Evolutionary conservation across 805 yeast genomes (phyloP).

Genomic region (Kluyveromyces aestuarii): DNA sequence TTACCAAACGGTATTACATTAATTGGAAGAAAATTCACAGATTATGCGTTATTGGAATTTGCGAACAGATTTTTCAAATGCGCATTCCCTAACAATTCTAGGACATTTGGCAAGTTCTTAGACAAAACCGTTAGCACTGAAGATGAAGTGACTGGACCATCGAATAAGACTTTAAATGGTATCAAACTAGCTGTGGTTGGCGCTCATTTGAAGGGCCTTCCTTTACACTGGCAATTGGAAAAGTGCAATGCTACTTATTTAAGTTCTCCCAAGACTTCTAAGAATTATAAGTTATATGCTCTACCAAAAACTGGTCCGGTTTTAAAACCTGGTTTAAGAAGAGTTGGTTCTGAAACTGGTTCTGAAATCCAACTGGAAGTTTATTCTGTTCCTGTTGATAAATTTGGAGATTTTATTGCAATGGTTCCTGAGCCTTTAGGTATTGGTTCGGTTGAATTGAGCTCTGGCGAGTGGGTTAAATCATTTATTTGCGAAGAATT

Average conservation of each 20-base stretch:
- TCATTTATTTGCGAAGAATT: slow-evolving; percentile 91
- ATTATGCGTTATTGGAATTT: slow-evolving; percentile 77
- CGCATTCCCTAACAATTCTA: slow-evolving; percentile 35
- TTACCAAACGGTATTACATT: slow-evolving; percentile 87
- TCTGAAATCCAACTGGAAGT: slow-evolving; percentile 64
- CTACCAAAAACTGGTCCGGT: slow-evolving; percentile 75
- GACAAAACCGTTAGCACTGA: slow-evolving; percentile 8
- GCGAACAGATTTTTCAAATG: slow-evolving; percentile 61
- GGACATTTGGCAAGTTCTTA: slow-evolving; percentile 44
- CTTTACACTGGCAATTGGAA: slow-evolving; percentile 88
- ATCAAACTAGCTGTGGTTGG: slow-evolving; percentile 90
- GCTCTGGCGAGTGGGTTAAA: slow-evolving; percentile 74
- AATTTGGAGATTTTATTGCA: slow-evolving; percentile 73
- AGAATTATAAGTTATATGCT: slow-evolving; percentile 69
- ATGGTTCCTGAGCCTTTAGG: slow-evolving; percentile 95
- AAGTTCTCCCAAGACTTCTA: slow-evolving; percentile 58
- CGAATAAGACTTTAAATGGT: slow-evolving; percentile 28
- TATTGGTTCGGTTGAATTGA: slow-evolving; percentile 84
- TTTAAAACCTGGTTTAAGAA: slow-evolving; percentile 82
- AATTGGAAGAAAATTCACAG: slow-evolving; percentile 73
- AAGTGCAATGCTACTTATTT: slow-evolving; percentile 69
- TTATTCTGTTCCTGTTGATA: slow-evolving; percentile 69
- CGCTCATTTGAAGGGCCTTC: slow-evolving; percentile 84
- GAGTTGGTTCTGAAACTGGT: slow-evolving; percentile 46
- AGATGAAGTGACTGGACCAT: slow-evolving; percentile 16